phyloP scores from a whole-genome alignment of 2,329 filamentous ascomycete species.

The Cercospora beticola region DNA sequence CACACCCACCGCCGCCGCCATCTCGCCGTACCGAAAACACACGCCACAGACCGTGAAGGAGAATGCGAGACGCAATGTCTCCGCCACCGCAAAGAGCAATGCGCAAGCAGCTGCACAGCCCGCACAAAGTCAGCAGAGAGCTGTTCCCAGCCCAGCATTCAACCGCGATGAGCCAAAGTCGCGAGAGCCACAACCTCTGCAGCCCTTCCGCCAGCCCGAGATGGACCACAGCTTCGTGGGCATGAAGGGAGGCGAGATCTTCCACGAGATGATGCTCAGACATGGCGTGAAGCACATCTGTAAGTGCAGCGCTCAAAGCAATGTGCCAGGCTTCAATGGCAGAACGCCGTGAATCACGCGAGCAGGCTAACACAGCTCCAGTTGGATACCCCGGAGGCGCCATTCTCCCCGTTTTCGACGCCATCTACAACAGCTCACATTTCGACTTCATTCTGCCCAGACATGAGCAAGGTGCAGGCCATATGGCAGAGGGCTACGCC shows the following conservation, averaged over 20 bases:
- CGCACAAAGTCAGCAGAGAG: constrained; percentile 40
- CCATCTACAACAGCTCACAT: constrained; percentile 96
- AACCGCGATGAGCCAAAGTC: constrained; percentile 44
- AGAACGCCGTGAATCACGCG: constrained; percentile 9
- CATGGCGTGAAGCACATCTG: constrained; percentile 91
- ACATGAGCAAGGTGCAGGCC: constrained; percentile 96
- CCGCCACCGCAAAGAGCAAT: constrained; percentile 45
- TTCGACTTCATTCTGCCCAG: constrained; percentile 94
- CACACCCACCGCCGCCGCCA: constrained; percentile 41
- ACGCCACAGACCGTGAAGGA: constrained; percentile 16
- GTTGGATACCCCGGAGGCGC: constrained; percentile 84
- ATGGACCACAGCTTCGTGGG: constrained; percentile 74
- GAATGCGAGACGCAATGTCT: constrained; percentile 37
- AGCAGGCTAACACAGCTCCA: constrained; percentile 32
- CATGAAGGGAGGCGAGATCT: constrained; percentile 92
- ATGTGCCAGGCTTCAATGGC: constrained; percentile 8
- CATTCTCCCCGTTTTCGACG: constrained; percentile 96
- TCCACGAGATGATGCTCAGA: constrained; percentile 98
- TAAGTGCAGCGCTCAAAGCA: constrained; percentile 52
- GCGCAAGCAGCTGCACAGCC: constrained; percentile 42
- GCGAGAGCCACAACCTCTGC: constrained; percentile 47
- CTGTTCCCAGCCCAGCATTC: constrained; percentile 50
- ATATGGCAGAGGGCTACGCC: constrained; percentile 98
- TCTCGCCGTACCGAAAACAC: constrained; percentile 45
- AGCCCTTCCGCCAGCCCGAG: constrained; percentile 49